Evolutionary conservation across 192 early-diverging fungal species (phyloP), one percentile per base, ranked within the genome.

Genomic region (Gamsiella multidivaricata): DNA sequence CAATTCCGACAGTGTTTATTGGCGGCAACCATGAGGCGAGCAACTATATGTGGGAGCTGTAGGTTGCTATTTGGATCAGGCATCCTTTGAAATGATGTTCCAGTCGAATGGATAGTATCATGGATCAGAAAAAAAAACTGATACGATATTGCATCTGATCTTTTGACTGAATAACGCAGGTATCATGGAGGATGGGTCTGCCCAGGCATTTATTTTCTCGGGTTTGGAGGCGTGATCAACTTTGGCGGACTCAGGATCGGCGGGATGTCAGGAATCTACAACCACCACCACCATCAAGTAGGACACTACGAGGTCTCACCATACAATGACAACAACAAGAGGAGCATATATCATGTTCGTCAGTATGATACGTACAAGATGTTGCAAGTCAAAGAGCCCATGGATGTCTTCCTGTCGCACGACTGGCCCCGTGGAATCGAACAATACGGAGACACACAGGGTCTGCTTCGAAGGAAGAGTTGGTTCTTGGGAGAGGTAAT

Each of bases 1-100:
- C 95, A 1, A 81, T 93, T 42, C 94, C 92, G 0, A 98, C 97
- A 5, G 67, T 99, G 1, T 98, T 99, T 82, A 91, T 99, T 65
- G 98, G 98, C 14, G 98, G 98, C 26, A 99, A 99, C 81, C 98
- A 99, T 70, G 98, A 99, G 80, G 94, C 95, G 0, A 92, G 91
- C 33, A 95, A 93, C 67, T 97, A 98, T 79, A 72, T 97, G 31
- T 94, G 94, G 88, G 98, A 99, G 83, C 83, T 99, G 84, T 98
- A 81, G 80, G 86, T 85, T 9, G 5, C 42, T 17, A 32, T 23
- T 18, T 17, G n/a, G n/a, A n/a, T n/a, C n/a, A n/a, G n/a, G n/a
- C n/a, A n/a, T n/a, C n/a, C n/a, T n/a, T n/a, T n/a, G n/a, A n/a
- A n/a, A n/a, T n/a, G n/a, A n/a, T n/a, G n/a, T n/a, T n/a, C n/a